Evolutionary conservation across 2,329 filamentous ascomycete species (phyloP).

Genomic region (Aspergillus hortae): DNA sequence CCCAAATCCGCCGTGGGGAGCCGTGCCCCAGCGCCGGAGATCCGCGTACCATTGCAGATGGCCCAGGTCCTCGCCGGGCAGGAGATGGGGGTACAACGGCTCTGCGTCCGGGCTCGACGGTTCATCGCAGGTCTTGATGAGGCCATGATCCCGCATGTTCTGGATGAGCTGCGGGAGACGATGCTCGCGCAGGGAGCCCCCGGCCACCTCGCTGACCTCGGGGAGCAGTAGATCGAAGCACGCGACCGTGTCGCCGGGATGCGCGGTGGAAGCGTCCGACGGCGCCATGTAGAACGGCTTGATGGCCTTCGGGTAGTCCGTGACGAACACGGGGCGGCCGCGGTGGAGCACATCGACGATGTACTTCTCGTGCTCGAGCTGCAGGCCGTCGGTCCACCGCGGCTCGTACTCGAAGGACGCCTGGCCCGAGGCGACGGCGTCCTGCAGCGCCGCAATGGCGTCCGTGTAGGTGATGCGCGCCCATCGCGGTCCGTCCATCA

Average conservation of each 20-base stretch:
- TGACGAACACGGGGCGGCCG: slow-evolving; percentile 77
- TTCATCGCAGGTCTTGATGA: slow-evolving; percentile 41
- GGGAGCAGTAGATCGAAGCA: slow-evolving; percentile 90
- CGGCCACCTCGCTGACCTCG: slow-evolving; percentile 79
- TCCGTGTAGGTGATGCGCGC: slow-evolving; percentile 78
- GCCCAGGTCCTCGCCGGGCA: slow-evolving; percentile 40
- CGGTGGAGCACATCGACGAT: slow-evolving; percentile 67
- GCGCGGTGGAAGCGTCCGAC: slow-evolving; percentile 29
- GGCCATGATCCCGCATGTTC: slow-evolving; percentile 67
- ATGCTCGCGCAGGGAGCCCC: slow-evolving; percentile 86
- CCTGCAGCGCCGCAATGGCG: slow-evolving; percentile 66
- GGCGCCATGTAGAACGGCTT: slow-evolving; percentile 91
- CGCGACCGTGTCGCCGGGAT: slow-evolving; percentile 60
- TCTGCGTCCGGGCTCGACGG: background rate
- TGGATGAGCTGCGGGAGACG: slow-evolving; percentile 63
- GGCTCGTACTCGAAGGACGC: slow-evolving; percentile 65
- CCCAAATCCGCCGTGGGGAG: slow-evolving; percentile 87
- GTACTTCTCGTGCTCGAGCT: slow-evolving; percentile 90
- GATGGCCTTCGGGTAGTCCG: slow-evolving; percentile 80
- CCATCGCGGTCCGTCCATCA: slow-evolving; percentile 60
- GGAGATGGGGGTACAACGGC: slow-evolving; percentile 34
- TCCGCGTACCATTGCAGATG: slow-evolving; percentile 82
- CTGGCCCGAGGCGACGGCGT: slow-evolving; percentile 49
- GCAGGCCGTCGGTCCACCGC: slow-evolving; percentile 69
- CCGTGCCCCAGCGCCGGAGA: slow-evolving; percentile 83